These are phyloP conservation scores for Castanopsis chinensis DNA, from an alignment of 306 rosid genomes.

Conservation along the genomic window DNA sequence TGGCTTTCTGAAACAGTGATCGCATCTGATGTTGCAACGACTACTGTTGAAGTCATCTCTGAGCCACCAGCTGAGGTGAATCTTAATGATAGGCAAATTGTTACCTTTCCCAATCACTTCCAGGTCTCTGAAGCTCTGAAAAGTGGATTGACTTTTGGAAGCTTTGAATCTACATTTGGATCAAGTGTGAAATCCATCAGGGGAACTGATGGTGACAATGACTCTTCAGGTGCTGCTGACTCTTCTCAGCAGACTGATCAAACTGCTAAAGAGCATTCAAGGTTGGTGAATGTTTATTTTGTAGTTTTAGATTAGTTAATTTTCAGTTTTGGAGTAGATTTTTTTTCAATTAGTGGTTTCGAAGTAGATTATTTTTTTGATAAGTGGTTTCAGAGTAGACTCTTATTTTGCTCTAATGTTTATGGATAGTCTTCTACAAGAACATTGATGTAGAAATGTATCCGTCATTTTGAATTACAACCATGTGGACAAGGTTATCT, in stretches of 20 bases:
- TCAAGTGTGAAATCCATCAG: slow-evolving; percentile 31
- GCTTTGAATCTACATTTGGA: slow-evolving; percentile 45
- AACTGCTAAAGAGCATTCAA: slow-evolving; percentile 40
- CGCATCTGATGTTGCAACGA: slow-evolving; percentile 39
- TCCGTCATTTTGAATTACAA: background rate
- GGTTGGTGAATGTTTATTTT: slow-evolving; percentile 53
- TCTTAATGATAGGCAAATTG: slow-evolving; percentile 39
- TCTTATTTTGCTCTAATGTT: background rate
- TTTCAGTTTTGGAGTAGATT: background rate
- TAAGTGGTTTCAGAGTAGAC: background rate
- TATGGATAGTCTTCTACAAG: background rate
- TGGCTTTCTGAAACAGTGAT: slow-evolving; percentile 46
- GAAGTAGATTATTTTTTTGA: background rate
- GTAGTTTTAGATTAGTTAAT: slow-evolving; percentile 11
- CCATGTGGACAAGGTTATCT: too few relatives aligned
- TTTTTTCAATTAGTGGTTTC: slow-evolving; percentile 10
- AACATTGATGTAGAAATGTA: background rate
- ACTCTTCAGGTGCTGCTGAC: slow-evolving; percentile 26
- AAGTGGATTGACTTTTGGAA: slow-evolving; percentile 79
- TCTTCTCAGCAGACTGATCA: slow-evolving; percentile 39
- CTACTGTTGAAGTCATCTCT: slow-evolving; percentile 33
- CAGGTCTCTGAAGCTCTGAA: slow-evolving; percentile 68
- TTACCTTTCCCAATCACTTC: slow-evolving; percentile 77
- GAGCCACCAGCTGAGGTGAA: slow-evolving; percentile 37
- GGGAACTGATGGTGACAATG: slow-evolving; percentile 32